phyloP scores from a whole-genome alignment of 2,329 filamentous ascomycete species.

The Chaetomiaceae sp. region DNA sequence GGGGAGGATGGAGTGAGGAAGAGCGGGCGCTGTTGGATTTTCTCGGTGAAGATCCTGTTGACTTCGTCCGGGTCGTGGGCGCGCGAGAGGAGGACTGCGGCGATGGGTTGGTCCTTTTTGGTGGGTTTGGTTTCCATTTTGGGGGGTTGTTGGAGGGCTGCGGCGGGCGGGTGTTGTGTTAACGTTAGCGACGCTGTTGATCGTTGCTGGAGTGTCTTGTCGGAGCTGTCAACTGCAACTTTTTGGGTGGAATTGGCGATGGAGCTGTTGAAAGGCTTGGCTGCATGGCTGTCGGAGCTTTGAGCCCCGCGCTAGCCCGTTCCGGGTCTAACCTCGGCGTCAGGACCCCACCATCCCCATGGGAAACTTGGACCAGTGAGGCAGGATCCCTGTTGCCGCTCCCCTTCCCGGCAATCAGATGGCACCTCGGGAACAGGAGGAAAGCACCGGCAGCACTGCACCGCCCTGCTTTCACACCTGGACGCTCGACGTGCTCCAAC shows the following conservation, averaged over 20 bases:
- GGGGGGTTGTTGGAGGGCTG: neutral
- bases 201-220: neutral
- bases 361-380: neutral
- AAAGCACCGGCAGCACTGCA: conserved; percentile 10
- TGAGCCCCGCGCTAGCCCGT: conserved; percentile 1
- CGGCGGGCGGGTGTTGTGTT: neutral
- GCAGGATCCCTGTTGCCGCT: neutral
- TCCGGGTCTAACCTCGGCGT: neutral
- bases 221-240: no score
- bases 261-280: neutral
- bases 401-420: conserved; percentile 2
- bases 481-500: no score
- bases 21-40: conserved; percentile 76
- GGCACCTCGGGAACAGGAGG: conserved; percentile 14
- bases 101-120: conserved; percentile 38
- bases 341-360: conserved; percentile 8
- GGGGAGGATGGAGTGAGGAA: conserved; percentile 73
- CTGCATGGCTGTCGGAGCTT: neutral
- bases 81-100: conserved; percentile 64
- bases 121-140: conserved; percentile 22
- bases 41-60: conserved; percentile 70
- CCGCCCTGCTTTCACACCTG: neutral
- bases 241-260: neutral
- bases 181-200: neutral
- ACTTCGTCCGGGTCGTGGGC: conserved; percentile 73